Evolutionary conservation across 179 eudicot species (phyloP).

Genomic region (Corrigiola litoralis): DNA sequence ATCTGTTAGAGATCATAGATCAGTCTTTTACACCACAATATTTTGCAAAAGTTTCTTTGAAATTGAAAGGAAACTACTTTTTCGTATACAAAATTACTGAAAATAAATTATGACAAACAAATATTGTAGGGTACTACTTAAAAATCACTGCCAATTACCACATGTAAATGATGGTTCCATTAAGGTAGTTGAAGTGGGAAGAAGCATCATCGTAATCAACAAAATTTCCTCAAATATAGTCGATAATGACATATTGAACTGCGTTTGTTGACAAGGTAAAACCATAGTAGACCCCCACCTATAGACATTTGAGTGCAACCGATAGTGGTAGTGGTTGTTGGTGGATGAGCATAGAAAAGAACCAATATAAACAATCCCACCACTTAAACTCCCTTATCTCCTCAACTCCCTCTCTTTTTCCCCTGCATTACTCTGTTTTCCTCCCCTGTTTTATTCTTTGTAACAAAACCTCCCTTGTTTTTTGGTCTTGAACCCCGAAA

Average conservation of each 20-base stretch:
- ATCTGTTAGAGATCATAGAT: too few species aligned
- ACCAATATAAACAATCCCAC: constrained; percentile 15
- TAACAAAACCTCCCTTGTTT: neutral
- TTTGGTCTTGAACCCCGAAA: neutral
- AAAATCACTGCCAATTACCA: too few species aligned
- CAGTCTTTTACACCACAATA: too few species aligned
- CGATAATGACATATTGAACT: neutral
- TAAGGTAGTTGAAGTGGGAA: constrained; percentile 1
- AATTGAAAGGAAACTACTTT: too few species aligned
- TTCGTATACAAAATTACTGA: too few species aligned
- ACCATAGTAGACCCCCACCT: constrained; percentile 1
- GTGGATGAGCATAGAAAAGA: constrained; percentile 17
- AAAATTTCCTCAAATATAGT: neutral
- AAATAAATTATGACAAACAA: too few species aligned
- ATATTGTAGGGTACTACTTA: too few species aligned
- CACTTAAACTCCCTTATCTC: neutral
- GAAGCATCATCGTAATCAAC: neutral
- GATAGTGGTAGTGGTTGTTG: constrained; percentile 17
- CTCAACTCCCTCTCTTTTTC: neutral
- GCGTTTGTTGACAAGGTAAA: neutral
- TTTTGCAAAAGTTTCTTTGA: too few species aligned
- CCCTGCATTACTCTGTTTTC: constrained; percentile 8
- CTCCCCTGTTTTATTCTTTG: neutral
- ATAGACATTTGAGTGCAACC: neutral
- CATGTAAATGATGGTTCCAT: neutral